Base-by-base conservation (phyloP, 306 rosid species). In the Dryas alaskensis region DNA sequence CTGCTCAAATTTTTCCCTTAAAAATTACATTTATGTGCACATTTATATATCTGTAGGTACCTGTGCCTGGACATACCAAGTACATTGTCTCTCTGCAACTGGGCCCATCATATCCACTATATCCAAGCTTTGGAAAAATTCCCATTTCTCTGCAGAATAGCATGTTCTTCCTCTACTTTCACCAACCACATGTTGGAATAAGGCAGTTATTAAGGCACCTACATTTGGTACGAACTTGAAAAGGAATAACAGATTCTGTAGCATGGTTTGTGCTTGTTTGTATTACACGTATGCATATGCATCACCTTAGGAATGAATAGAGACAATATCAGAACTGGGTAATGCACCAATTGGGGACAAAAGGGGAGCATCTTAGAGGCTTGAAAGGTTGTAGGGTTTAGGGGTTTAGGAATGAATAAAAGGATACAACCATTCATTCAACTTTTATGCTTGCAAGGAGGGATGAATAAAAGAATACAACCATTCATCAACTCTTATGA, bases 391-490 rank as follows among this genome's bases (percentile, higher is more conserved):
- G 37, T 31, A 31, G 37, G 37, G 37, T 31, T 31, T 1, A 31
- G 37, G 37, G 37, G 37, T 31, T 31, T 31, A 1, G 37, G 37
- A 31, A 79, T 10, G 81, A 76, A 72, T 76, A 51, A 75, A 87
- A 88, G 74, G 79, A 88, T 84, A 82, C 90, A 81, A 81, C 74
- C 73, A 80, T 82, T 84, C 87, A 80, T 70, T 31, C 37, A 31
- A 31, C 37, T 31, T 31, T 31, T 31, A 31, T 31, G 37, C 37
- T 31, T 31, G 37, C 37, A 31, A 31, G 37, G 37, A 31, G 37
- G 2, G 3, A 79, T 10, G 81, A 76, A 72, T 76, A 51, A 75
- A 87, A 88, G 76, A 81, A 88, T 84, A 82, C 90, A 81, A 81
- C 74, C 73, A 80, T 82, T 80, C 75, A 85, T 16, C 12, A 64